Base-by-base conservation (phyloP, 345 rosid genomes). In the Geranium brycei region DNA sequence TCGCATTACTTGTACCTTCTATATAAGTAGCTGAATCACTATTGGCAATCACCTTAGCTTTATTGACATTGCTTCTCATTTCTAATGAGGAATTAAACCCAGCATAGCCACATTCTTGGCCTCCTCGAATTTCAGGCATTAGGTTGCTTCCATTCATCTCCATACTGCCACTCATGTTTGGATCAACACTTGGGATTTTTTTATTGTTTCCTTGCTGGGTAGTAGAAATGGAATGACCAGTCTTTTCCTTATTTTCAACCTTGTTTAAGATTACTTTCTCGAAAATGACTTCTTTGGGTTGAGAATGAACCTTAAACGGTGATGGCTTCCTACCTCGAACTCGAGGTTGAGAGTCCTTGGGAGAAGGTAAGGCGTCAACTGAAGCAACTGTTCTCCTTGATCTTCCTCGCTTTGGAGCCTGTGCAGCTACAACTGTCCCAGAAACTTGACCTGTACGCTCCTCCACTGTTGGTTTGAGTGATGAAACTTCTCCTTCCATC, bases 401-500 rank as follows among this genome's bases (percentile, higher is more conserved):
- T 71, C 79, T 70, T 23, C 79, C 74, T 69, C 79, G 75, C 65
- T 71, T 75, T 59, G 72, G 57, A 32, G 72, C 63, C 17, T 65
- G 57, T 61, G 69, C 64, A 2, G 73, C 60, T 58, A 75, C 66
- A 58, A 64, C 60, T 51, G 64, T 51, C 13, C 63, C 60, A 51
- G 12, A 13, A 59, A 47, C 75, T 55, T 47, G 66, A 62, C 60
- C 62, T 56, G 23, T 51, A 17, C 65, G 32, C 30, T 62, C 64
- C 62, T 62, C 72, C 3, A 8, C 64, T 30, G 66, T 51, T 63
- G 69, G 73, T 64, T 64, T 75, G 35, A 35, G 62, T 35, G 76
- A 67, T 71, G 70, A 62, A 71, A 75, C 67, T 69, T 80, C 68
- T 3, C 51, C 72, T 69, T 80, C 78, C 64, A 78, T 78, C 73